phyloP scores from a whole-genome alignment of 768 basidiomycete genomes.

The Serendipita vermifera region DNA sequence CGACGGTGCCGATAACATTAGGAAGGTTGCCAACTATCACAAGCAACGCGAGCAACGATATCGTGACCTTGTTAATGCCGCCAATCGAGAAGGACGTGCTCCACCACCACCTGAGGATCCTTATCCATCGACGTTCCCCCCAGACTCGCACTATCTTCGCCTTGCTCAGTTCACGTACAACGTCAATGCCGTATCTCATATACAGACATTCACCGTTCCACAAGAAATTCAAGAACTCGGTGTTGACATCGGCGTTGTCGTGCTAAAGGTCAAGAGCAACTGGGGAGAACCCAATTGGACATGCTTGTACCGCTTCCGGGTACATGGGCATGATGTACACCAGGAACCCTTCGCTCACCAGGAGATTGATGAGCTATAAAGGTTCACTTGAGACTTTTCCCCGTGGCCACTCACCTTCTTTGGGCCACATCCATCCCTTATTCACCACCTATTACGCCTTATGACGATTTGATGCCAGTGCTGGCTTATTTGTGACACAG shows the following conservation, averaged over 20 bases:
- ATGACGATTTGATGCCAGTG: no score
- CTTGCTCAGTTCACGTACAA: slow-evolving; percentile 60
- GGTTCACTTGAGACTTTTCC: no score
- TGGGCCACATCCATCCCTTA: no score
- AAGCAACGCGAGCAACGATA: slow-evolving; percentile 18
- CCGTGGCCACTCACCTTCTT: no score
- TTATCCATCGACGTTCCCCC: slow-evolving; percentile 24
- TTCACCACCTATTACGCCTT: no score
- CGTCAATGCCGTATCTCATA: slow-evolving; percentile 35
- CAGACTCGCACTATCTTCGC: slow-evolving; percentile 39
- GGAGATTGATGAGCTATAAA: slow-evolving; percentile 6
- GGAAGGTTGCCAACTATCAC: slow-evolving; percentile 42
- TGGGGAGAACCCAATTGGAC: slow-evolving; percentile 79
- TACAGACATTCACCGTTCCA: slow-evolving; percentile 72
- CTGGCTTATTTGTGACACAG: no score
- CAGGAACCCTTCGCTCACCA: neutral
- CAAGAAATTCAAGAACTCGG: slow-evolving; percentile 53
- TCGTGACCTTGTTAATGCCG: slow-evolving; percentile 17
- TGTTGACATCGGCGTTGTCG: slow-evolving; percentile 76
- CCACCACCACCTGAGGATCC: slow-evolving; percentile 22
- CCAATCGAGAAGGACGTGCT: slow-evolving; percentile 14
- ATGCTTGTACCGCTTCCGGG: slow-evolving; percentile 77
- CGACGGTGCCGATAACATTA: slow-evolving; percentile 60
- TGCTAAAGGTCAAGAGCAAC: slow-evolving; percentile 66
- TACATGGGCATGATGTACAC: slow-evolving; percentile 39